These are phyloP conservation scores for Aspergillus luchuensis DNA, from an alignment of 2,329 filamentous ascomycete species.

Conservation along the genomic window DNA sequence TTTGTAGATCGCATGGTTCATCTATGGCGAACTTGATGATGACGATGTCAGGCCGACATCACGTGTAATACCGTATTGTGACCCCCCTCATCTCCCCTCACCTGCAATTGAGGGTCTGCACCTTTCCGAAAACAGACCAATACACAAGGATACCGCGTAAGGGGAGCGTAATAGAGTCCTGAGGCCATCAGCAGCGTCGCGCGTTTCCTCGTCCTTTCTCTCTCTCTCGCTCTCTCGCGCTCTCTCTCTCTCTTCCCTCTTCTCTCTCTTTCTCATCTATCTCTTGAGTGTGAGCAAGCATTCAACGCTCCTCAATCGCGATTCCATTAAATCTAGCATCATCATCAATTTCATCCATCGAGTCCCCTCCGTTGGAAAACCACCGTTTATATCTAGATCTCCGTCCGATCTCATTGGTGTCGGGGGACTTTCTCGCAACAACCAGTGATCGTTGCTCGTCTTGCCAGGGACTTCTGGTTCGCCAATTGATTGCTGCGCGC, in stretches of 20 bases:
- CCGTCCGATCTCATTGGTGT: slow-evolving; percentile 21
- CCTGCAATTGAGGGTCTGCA: neutral
- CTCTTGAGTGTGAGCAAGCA: neutral
- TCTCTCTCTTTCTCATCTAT: slow-evolving; percentile 8
- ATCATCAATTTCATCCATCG: too few species aligned
- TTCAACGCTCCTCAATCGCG: neutral
- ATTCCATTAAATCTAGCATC: neutral
- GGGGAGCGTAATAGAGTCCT: slow-evolving; percentile 13
- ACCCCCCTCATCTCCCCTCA: slow-evolving; percentile 8
- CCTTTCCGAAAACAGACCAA: slow-evolving; percentile 1
- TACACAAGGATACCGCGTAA: slow-evolving; percentile 1
- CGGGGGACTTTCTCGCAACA: slow-evolving; percentile 18
- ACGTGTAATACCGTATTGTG: slow-evolving; percentile 18
- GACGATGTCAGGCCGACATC: slow-evolving; percentile 13
- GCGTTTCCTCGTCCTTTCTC: neutral
- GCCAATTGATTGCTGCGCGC: slow-evolving; percentile 39
- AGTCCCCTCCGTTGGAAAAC: neutral
- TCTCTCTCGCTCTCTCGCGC: slow-evolving; percentile 4
- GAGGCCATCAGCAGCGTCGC: slow-evolving; percentile 9
- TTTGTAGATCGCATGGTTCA: neutral
- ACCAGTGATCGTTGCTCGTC: slow-evolving; percentile 26
- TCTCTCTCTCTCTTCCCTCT: neutral
- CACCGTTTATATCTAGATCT: neutral
- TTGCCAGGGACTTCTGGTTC: slow-evolving; percentile 39
- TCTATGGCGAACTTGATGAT: neutral